Percentiles rank a stretch among this genome's conserved stretches.
Evolutionary conservation across 2,329 filamentous ascomycete genomes (phyloP).

Genomic region (Diaporthe capsici): DNA sequence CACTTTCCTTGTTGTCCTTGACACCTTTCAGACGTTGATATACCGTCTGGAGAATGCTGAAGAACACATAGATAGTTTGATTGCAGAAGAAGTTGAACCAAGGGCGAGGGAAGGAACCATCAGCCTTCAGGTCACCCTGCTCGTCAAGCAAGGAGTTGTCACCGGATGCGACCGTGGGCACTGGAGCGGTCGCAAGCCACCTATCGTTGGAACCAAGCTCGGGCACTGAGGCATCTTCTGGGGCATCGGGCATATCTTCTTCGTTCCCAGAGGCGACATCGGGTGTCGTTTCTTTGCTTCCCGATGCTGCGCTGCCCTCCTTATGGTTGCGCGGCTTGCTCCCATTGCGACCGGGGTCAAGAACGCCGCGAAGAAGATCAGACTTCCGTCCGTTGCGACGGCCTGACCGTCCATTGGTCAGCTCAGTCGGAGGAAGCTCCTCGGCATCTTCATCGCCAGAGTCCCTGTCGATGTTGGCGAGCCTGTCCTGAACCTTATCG

Average conservation of each 20-base stretch:
- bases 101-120: constrained; percentile 84
- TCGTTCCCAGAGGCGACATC: constrained; percentile 84
- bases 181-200: constrained; percentile 74
- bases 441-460: constrained; percentile 85
- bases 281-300: constrained; percentile 90
- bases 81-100: constrained; percentile 94
- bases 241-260: constrained; percentile 78
- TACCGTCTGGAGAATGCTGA: constrained; percentile 92
- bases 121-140: constrained; percentile 77
- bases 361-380: constrained; percentile 86
- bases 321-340: constrained; percentile 80
- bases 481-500: constrained; percentile 75
- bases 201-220: constrained; percentile 73
- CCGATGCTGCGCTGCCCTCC: constrained; percentile 82
- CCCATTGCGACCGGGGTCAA: constrained; percentile 82
- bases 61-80: constrained; percentile 92
- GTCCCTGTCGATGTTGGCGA: constrained; percentile 78
- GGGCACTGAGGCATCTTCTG: constrained; percentile 69
- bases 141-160: constrained; percentile 70
- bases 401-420: constrained; percentile 73
- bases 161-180: constrained; percentile 66
- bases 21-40: constrained; percentile 87
- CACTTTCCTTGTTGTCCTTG: constrained; percentile 83
- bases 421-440: constrained; percentile 78
- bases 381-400: constrained; percentile 83